Conservation (phyloP, 2,329 filamentous ascomycete genomes). For the Coniochaeta sp. region DNA sequence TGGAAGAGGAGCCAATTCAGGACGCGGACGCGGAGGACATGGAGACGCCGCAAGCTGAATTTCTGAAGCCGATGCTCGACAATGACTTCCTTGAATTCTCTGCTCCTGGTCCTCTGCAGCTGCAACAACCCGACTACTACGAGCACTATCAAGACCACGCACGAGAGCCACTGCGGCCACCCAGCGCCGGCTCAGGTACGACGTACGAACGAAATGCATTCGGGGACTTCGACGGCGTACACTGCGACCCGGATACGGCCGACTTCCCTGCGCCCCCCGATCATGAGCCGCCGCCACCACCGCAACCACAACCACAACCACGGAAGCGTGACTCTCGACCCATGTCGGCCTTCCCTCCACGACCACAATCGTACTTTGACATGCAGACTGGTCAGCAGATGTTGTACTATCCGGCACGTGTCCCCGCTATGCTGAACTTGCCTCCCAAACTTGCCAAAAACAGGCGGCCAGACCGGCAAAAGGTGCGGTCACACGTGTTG, state of each 20-base stretch:
- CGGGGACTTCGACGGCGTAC: slow-evolving; percentile 75
- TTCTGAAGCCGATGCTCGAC: slow-evolving; percentile 12
- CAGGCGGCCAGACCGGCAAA: slow-evolving; percentile 53
- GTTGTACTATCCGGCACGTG: slow-evolving; percentile 92
- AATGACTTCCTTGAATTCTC: slow-evolving; percentile 6
- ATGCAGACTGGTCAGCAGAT: slow-evolving; percentile 67
- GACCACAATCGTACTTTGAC: slow-evolving; percentile 53
- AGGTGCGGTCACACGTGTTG: slow-evolving; percentile 67
- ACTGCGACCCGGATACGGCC: slow-evolving; percentile 52
- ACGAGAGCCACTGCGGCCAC: slow-evolving; percentile 30
- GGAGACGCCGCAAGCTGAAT: slow-evolving; percentile 9
- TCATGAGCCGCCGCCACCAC: slow-evolving; percentile 12
- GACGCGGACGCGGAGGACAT: slow-evolving; percentile 11
- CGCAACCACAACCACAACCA: slow-evolving; percentile 12
- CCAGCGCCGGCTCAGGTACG: slow-evolving; percentile 47
- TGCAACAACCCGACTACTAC: slow-evolving; percentile 15
- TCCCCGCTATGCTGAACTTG: slow-evolving; percentile 87
- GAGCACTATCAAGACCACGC: slow-evolving; percentile 12
- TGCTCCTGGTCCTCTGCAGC: slow-evolving; percentile 11
- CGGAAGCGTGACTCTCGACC: slow-evolving; percentile 13
- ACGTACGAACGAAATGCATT: slow-evolving; percentile 65
- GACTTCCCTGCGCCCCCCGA: slow-evolving; percentile 14
- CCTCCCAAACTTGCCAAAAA: slow-evolving; percentile 79
- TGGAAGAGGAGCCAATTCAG: slow-evolving; percentile 21
- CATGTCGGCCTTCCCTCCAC: slow-evolving; percentile 15